Evolutionary conservation across 257 asterid species (phyloP), one percentile per base, ranked within the genome.

Genomic region (Lycium ferocissimum): DNA sequence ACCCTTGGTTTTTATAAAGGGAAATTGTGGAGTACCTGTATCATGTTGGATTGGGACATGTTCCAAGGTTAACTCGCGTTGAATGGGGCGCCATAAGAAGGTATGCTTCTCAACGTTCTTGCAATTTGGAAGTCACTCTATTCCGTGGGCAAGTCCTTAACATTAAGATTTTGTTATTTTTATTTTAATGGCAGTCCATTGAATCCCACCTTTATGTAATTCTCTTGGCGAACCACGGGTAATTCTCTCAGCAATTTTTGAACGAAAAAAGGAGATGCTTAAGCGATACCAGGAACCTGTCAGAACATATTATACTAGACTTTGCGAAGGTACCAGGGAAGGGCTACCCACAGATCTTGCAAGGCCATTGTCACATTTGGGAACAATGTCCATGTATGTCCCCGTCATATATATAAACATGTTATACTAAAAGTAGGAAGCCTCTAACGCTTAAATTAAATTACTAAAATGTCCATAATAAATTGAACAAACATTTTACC

Each of bases 61-160:
- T 92, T 84, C 96, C 97, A 40, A 92, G 97, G 90, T 86, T 94
- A 88, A 93, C 98, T 89, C 98, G 94, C 84, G 95, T 92, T 63
- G 98, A 95, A 62, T 95, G 98, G 98, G 93, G 98, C 81, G 98
- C 94, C 88, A 95, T 95, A 89, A 91, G 98, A 90, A 91, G 98
- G 98, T 95, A 89, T 56, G 54, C 62, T 61, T 58, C 72, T 90
- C 84, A 51, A 57, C 51, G 69, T 70, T 76, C 2, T n/a, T 59
- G 37, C 18, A 47, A 63, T 20, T 4, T 71, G 33, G 26, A 18
- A 56, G 71, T 38, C 51, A 80, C 65, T 37, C 54, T 49, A 38
- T 79, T 79, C 35, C 54, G 33, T 61, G 33, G 67, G 83, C 79
- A 20, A 66, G 26, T 71, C 40, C 40, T 66, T 43, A 57, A 63